phyloP scores from a whole-genome alignment of 192 early-diverging fungal genomes.

The Diversispora eburnea region DNA sequence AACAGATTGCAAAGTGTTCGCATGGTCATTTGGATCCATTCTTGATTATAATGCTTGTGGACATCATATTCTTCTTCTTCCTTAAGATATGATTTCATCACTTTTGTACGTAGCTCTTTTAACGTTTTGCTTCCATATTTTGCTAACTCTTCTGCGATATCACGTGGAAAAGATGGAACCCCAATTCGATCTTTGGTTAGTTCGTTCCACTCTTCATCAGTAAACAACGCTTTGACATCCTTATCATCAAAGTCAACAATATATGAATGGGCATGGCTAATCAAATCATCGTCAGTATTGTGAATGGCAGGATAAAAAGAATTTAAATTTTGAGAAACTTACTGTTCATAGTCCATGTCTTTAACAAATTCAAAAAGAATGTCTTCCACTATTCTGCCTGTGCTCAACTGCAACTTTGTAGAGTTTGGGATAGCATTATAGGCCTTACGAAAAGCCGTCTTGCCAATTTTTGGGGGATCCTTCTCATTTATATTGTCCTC shows the following conservation, averaged over 20 bases:
- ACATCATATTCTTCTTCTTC: conserved; percentile 11
- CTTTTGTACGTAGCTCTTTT: conserved; percentile 2
- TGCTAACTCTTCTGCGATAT: conserved; percentile 7
- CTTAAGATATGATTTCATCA: conserved; percentile 10
- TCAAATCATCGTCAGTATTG: conserved; percentile 22
- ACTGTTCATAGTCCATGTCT: conserved; percentile 24
- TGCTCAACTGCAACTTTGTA: conserved; percentile 22
- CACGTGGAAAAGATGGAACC: background rate
- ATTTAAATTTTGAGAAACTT: conserved; percentile 21
- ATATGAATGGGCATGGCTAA: conserved; percentile 26
- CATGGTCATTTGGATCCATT: no score
- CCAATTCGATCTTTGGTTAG: conserved; percentile 15
- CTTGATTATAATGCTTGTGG: background rate
- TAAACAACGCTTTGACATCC: conserved; percentile 15
- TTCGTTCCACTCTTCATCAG: conserved; percentile 16
- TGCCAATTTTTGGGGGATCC: conserved; percentile 11
- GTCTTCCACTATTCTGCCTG: conserved; percentile 20
- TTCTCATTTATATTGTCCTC: conserved; percentile 1
- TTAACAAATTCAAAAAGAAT: conserved; percentile 19
- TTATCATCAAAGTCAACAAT: conserved; percentile 24
- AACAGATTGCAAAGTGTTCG: no score
- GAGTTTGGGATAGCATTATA: conserved; percentile 9
- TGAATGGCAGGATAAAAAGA: conserved; percentile 19
- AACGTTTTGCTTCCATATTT: conserved; percentile 18
- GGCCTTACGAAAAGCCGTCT: conserved; percentile 8